Conservation (phyloP, 2,329 filamentous ascomycete species). For the Alternaria sp. region DNA sequence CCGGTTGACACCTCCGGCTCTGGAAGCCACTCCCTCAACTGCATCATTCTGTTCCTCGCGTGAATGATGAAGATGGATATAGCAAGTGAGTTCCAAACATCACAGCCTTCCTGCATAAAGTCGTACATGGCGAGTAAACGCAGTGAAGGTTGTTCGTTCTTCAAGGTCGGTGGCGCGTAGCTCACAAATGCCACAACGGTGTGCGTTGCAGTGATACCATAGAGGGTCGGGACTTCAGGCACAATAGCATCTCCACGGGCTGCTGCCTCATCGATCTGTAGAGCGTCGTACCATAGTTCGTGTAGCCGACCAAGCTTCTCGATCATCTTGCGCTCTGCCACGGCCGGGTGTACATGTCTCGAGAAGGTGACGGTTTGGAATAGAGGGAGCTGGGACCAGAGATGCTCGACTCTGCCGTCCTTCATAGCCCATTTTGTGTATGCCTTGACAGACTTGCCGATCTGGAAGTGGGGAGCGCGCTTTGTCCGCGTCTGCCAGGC, state of each 20-base stretch:
- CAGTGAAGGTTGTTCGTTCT: slow-evolving; percentile 31
- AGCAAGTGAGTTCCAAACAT: slow-evolving; percentile 67
- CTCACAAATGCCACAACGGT: slow-evolving; percentile 61
- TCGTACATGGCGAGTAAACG: slow-evolving; percentile 61
- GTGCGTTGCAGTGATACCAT: slow-evolving; percentile 61
- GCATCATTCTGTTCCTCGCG: slow-evolving; percentile 58
- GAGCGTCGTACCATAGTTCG: slow-evolving; percentile 50
- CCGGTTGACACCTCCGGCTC: slow-evolving; percentile 13
- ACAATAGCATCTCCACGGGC: slow-evolving; percentile 6
- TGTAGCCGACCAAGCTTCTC: slow-evolving; percentile 54
- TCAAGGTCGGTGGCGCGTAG: slow-evolving; percentile 49
- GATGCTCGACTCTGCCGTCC: slow-evolving; percentile 54
- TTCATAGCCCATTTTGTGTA: slow-evolving; percentile 63
- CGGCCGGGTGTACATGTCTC: slow-evolving; percentile 46
- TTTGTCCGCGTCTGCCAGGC: slow-evolving; percentile 50
- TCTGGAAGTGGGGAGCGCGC: slow-evolving; percentile 46
- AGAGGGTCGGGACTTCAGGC: slow-evolving; percentile 56
- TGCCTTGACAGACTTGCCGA: slow-evolving; percentile 51
- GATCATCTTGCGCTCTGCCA: slow-evolving; percentile 53
- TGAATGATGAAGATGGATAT: slow-evolving; percentile 63
- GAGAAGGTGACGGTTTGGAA: slow-evolving; percentile 55
- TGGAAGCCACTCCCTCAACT: slow-evolving; percentile 50
- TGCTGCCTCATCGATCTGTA: slow-evolving; percentile 30
- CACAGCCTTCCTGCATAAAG: slow-evolving; percentile 59
- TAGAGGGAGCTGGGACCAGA: slow-evolving; percentile 50